Evolutionary conservation across 2,329 filamentous ascomycete species (phyloP).

Genomic region (Hymenoscyphus linearis): DNA sequence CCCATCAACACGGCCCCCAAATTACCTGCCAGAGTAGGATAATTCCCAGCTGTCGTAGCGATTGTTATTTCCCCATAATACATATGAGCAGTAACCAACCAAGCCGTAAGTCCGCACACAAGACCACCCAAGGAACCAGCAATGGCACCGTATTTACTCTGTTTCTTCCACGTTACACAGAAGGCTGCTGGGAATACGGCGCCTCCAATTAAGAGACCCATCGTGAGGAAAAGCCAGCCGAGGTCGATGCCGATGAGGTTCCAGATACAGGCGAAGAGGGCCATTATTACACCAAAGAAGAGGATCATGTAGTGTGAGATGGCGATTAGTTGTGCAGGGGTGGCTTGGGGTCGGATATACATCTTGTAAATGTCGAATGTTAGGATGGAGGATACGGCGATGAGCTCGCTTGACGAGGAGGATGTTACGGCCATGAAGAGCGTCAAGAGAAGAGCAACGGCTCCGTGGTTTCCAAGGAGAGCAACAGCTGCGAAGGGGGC

Average conservation of each 20-base stretch:
- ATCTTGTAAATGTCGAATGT: conserved; percentile 83
- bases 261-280: conserved; percentile 46
- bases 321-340: conserved; percentile 44
- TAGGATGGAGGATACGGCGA: conserved; percentile 77
- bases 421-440: conserved; percentile 74
- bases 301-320: conserved; percentile 49
- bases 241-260: conserved; percentile 50
- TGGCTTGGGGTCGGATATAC: conserved; percentile 70
- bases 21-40: conserved; percentile 4
- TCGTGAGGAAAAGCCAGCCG: conserved; percentile 50
- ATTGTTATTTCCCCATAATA: conserved; percentile 44
- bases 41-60: conserved; percentile 37
- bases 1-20: neutral
- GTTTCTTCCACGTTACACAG: conserved; percentile 46
- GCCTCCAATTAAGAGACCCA: conserved; percentile 48
- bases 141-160: conserved; percentile 44
- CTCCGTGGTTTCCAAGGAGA: conserved; percentile 65
- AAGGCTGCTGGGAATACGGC: conserved; percentile 49
- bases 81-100: conserved; percentile 43
- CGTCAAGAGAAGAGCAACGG: conserved; percentile 60
- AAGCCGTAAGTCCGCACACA: conserved; percentile 44
- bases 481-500: conserved; percentile 65
- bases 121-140: conserved; percentile 44
- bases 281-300: conserved; percentile 46
- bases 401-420: conserved; percentile 75